These are phyloP conservation scores for Globisporangium ultimum DNA, from an alignment of 352 stramenopile genomes.

Conservation along the genomic window DNA sequence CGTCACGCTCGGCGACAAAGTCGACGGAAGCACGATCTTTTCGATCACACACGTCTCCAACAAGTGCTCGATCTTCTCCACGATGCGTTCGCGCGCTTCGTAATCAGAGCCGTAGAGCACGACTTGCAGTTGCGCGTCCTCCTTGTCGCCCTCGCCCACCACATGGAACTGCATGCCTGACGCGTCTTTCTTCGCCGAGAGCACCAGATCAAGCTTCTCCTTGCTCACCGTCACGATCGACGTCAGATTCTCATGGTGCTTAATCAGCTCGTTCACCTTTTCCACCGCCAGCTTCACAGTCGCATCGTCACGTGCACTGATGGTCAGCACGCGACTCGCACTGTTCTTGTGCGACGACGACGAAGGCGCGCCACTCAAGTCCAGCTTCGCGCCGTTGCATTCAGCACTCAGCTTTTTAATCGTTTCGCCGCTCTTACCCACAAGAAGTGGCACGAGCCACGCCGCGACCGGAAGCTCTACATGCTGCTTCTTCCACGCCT, in stretches of 20 bases:
- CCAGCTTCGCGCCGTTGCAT: constrained; percentile 48
- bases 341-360: constrained; percentile 17
- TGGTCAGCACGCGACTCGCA: constrained; percentile 49
- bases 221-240: constrained; percentile 40
- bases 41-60: constrained; percentile 46
- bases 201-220: constrained; percentile 48
- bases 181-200: constrained; percentile 46
- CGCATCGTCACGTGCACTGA: constrained; percentile 62
- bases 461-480: constrained; percentile 52
- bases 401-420: constrained; percentile 72
- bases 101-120: constrained; percentile 53
- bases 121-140: constrained; percentile 32
- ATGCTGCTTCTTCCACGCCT: constrained; percentile 65
- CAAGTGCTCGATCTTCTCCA: constrained; percentile 64
- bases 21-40: constrained; percentile 43
- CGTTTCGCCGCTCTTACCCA: constrained; percentile 74
- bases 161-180: constrained; percentile 53
- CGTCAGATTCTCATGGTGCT: constrained; percentile 47
- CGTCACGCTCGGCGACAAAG: constrained; percentile 25
- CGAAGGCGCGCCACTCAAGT: constrained; percentile 35
- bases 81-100: constrained; percentile 50
- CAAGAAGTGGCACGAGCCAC: constrained; percentile 66
- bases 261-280: constrained; percentile 53
- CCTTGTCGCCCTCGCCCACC: constrained; percentile 34
- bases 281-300: constrained; percentile 52